These are phyloP conservation scores for Paraphoma sp. DNA, from an alignment of 2,329 filamentous ascomycete genomes.

Conservation along the genomic window DNA sequence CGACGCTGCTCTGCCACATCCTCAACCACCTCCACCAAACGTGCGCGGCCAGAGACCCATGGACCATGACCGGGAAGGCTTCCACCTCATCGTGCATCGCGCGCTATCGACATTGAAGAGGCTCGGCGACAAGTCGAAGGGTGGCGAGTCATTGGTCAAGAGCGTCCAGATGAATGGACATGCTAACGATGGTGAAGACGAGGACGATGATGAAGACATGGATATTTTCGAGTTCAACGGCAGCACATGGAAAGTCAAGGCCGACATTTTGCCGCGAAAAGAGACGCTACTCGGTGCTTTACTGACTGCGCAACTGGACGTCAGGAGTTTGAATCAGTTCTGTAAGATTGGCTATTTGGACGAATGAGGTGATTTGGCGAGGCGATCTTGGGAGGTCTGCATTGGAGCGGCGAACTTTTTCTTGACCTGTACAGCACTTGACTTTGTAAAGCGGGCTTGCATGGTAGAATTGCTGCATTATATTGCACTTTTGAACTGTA, in stretches of 20 bases:
- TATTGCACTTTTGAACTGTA: not conserved
- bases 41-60: constrained; percentile 41
- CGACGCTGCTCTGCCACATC: constrained; percentile 34
- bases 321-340: constrained; percentile 51
- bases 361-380: constrained; percentile 19
- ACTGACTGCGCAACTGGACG: constrained; percentile 53
- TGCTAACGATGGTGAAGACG: constrained; percentile 30
- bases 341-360: constrained; percentile 48
- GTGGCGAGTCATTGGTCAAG: constrained; percentile 41
- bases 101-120: constrained; percentile 56
- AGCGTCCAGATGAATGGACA: constrained; percentile 34
- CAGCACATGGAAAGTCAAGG: constrained; percentile 42
- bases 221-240: constrained; percentile 41
- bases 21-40: constrained; percentile 31
- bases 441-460: not conserved
- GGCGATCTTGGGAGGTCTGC: not conserved
- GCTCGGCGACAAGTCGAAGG: constrained; percentile 53
- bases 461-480: not conserved
- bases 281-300: constrained; percentile 55
- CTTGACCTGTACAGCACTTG: not conserved
- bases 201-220: constrained; percentile 40
- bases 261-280: constrained; percentile 54
- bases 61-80: constrained; percentile 44
- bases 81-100: constrained; percentile 52
- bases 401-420: not conserved